These are phyloP conservation scores for Ceratobasidium sp. DNA, from an alignment of 1,284 basidiomycete genomes.

Conservation along the genomic window DNA sequence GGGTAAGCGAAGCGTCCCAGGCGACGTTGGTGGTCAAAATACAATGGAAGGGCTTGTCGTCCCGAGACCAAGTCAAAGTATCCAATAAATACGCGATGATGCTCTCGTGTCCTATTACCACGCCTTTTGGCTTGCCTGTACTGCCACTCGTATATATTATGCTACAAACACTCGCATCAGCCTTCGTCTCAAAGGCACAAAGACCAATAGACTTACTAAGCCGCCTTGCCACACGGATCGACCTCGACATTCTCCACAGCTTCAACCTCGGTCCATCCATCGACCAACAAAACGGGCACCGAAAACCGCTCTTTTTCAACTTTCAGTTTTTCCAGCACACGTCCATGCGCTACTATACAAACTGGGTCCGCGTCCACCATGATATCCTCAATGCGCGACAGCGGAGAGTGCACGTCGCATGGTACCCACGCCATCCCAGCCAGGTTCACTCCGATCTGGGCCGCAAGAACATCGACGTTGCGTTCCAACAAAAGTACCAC, in stretches of 20 bases:
- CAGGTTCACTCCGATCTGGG: conserved; percentile 10
- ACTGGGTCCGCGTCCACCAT: conserved; percentile 7
- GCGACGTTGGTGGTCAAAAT: conserved; percentile 7
- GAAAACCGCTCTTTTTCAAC: too few species aligned
- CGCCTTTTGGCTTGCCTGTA: conserved; percentile 19
- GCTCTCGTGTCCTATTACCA: not conserved
- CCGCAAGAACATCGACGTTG: conserved; percentile 3
- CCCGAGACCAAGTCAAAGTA: not conserved
- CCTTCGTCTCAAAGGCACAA: too few species aligned
- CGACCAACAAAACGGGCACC: too few species aligned
- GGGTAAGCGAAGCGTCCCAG: not conserved
- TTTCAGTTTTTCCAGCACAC: too few species aligned
- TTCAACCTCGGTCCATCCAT: too few species aligned
- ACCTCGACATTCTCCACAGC: too few species aligned
- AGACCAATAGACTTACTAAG: conserved; percentile 13
- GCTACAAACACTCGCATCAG: not conserved
- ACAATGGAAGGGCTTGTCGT: not conserved
- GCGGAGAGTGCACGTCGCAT: conserved; percentile 6
- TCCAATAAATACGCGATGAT: not conserved
- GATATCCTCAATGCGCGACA: conserved; percentile 9
- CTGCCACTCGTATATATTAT: conserved; percentile 22
- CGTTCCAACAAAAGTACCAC: conserved; percentile 3
- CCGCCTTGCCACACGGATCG: not conserved
- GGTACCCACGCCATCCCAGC: not conserved
- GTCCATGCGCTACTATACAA: too few species aligned